Conservation (phyloP, 768 basidiomycete species). For the Pleurotus giganteus region DNA sequence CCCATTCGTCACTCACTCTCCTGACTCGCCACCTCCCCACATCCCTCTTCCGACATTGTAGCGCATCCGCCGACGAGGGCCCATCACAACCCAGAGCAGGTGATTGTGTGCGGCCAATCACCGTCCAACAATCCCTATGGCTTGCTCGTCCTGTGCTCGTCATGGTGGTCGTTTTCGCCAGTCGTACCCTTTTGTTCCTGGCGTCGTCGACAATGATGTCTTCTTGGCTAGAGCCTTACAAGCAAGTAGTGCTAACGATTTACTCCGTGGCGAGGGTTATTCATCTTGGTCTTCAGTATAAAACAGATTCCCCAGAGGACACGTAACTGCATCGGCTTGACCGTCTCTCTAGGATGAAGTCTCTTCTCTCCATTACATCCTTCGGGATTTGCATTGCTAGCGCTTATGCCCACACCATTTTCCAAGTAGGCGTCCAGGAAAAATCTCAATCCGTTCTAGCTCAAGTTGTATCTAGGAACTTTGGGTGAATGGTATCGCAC, state of each 20-base stretch:
- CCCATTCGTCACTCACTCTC: neutral
- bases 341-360: slow-evolving; percentile 22
- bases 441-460: neutral
- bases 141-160: neutral
- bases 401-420: slow-evolving; percentile 49
- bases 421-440: slow-evolving; percentile 34
- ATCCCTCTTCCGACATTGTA: slow-evolving; percentile 4
- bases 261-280: neutral
- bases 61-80: neutral
- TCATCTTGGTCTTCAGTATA: neutral
- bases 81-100: neutral
- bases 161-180: neutral
- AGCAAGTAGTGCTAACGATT: neutral
- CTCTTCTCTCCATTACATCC: slow-evolving; percentile 19
- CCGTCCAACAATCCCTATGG: neutral
- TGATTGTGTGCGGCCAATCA: neutral
- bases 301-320: neutral
- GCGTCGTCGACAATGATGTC: neutral
- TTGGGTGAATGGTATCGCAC: slow-evolving; percentile 48
- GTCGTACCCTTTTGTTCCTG: slow-evolving; percentile 6
- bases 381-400: slow-evolving; percentile 28
- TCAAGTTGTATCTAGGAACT: slow-evolving; percentile 30
- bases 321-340: neutral
- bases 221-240: neutral
- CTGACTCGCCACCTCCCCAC: neutral